Percentiles rank a stretch among this genome's conserved stretches.
phyloP scores from a whole-genome alignment of 1,284 basidiomycete genomes.

The Pseudozyma flocculosa region DNA sequence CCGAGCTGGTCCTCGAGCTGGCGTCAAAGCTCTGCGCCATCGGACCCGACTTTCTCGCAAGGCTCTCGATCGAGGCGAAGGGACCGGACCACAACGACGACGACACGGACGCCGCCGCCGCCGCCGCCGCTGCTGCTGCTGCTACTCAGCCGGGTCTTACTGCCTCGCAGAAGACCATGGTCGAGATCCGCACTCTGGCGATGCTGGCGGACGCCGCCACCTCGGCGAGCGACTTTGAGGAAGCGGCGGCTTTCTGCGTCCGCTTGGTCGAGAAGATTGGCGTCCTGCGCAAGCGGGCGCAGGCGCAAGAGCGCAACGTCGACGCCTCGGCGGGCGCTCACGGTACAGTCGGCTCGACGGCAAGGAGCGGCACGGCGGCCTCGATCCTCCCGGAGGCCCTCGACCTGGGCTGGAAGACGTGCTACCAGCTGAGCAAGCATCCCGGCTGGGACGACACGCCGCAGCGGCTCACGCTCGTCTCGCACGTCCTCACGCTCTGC shows the following conservation, averaged over 20 bases:
- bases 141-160: neutral
- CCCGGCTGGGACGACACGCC: constrained; percentile 27
- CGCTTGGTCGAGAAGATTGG: constrained; percentile 14
- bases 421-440: constrained; percentile 28
- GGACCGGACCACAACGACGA: neutral
- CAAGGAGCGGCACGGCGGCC: neutral
- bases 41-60: neutral
- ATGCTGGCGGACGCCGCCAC: constrained; percentile 33
- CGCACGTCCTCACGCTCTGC: constrained; percentile 18
- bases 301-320: too few species aligned
- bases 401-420: constrained; percentile 24
- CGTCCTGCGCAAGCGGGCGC: constrained; percentile 1
- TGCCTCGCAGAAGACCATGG: constrained; percentile 3
- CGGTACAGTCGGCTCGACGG: too few species aligned
- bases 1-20: constrained; percentile 28
- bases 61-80: neutral
- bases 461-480: constrained; percentile 13
- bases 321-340: too few species aligned
- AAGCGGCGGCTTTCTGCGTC: constrained; percentile 11
- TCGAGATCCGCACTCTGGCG: constrained; percentile 25
- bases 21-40: constrained; percentile 10
- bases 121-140: too few species aligned
- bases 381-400: constrained; percentile 1
- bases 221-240: constrained; percentile 14
- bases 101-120: neutral